Evolutionary conservation across 129 eudicot species (phyloP).

Genomic region (Heracleum sosnowskyi): DNA sequence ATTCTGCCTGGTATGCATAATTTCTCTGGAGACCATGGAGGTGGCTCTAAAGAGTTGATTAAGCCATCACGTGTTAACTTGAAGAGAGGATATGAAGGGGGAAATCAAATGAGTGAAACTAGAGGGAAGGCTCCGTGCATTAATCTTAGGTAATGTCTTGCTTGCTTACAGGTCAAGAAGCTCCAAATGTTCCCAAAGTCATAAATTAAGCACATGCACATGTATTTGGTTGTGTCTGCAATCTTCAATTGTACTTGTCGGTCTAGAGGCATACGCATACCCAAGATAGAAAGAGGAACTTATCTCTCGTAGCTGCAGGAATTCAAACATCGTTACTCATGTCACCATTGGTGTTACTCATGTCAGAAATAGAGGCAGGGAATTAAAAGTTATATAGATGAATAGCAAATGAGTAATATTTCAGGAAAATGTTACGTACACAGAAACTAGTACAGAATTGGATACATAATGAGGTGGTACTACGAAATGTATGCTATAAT

Average conservation of each 20-base stretch:
- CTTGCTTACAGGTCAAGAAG: slow-evolving; percentile 54
- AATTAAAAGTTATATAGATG: too few species aligned
- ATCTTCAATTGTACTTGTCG: not conserved
- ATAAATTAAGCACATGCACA: slow-evolving; percentile 24
- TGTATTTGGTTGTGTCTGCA: not conserved
- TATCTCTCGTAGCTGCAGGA: not conserved
- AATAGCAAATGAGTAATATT: too few species aligned
- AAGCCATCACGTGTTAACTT: not conserved
- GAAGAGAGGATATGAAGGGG: slow-evolving; percentile 1
- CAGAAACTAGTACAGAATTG: too few species aligned
- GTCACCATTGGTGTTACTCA: not conserved
- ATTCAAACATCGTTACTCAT: too few species aligned
- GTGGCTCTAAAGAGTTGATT: not conserved
- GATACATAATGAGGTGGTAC: too few species aligned
- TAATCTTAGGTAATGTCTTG: slow-evolving; percentile 46
- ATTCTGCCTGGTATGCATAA: not conserved
- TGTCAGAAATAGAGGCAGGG: too few species aligned
- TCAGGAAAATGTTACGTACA: too few species aligned
- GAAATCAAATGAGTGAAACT: slow-evolving; percentile 7
- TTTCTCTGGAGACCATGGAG: not conserved
- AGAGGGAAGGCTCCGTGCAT: not conserved
- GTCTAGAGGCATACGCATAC: not conserved
- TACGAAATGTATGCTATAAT: too few species aligned
- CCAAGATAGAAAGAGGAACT: not conserved
- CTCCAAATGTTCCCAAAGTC: slow-evolving; percentile 39